These are phyloP conservation scores for Anaeromyces robustus DNA, from an alignment of 192 early-diverging fungal genomes.

Conservation along the genomic window DNA sequence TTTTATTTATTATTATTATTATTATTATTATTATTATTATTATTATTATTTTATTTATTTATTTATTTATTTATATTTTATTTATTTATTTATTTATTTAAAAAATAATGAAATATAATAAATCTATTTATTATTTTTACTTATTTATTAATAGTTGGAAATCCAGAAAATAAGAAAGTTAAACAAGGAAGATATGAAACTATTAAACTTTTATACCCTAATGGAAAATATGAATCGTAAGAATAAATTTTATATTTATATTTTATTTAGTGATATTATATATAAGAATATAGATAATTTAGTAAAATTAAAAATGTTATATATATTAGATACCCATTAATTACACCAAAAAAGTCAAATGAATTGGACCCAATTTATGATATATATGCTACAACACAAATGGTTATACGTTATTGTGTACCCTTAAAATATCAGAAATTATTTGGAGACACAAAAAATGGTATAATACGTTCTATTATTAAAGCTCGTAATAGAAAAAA, in stretches of 20 bases:
- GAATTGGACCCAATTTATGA: slow-evolving; percentile 80
- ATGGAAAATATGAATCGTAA: neutral
- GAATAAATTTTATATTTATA: neutral
- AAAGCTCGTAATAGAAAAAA: slow-evolving; percentile 59
- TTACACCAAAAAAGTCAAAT: slow-evolving; percentile 14
- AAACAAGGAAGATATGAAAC: neutral
- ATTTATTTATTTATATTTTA: too few species aligned
- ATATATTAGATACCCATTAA: slow-evolving; percentile 7
- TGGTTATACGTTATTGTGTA: slow-evolving; percentile 46
- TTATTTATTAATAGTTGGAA: neutral
- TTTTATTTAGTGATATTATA: neutral
- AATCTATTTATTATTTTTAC: too few species aligned
- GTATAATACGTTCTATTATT: slow-evolving; percentile 57
- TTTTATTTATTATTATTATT: too few species aligned
- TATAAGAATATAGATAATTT: too few species aligned
- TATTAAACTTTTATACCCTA: neutral
- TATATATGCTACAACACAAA: slow-evolving; percentile 49
- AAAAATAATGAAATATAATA: too few species aligned
- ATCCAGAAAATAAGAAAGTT: neutral
- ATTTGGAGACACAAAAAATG: slow-evolving; percentile 49
- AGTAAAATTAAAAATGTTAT: too few species aligned
- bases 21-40: too few species aligned
- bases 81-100: too few species aligned
- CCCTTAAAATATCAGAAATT: slow-evolving; percentile 15
- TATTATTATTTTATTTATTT: too few species aligned